A percentile compares a stretch with the other conserved stretches of the same genome.
These are phyloP conservation scores for Hansfordia pulvinata DNA, from an alignment of 2,329 filamentous ascomycete genomes.

Conservation along the genomic window DNA sequence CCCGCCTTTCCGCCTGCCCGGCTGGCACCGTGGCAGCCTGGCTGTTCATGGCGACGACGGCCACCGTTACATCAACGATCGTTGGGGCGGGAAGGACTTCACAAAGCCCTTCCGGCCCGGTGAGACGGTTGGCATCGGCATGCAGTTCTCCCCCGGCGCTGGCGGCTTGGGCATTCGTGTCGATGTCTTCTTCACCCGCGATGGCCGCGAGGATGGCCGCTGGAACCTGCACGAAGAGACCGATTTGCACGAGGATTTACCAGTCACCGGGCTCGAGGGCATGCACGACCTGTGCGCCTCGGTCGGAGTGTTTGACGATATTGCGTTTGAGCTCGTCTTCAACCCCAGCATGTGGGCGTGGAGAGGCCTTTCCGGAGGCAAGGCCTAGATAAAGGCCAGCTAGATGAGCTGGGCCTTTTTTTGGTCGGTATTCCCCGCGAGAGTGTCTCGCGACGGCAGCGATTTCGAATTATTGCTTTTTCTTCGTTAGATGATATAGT, in stretches of 20 bases:
- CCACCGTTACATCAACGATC: constrained; percentile 61
- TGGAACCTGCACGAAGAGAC: constrained; percentile 69
- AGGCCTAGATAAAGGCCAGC: too few relatives aligned
- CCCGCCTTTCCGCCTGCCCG: constrained; percentile 63
- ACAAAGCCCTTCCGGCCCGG: constrained; percentile 47
- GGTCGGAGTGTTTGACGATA: constrained; percentile 56
- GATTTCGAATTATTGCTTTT: too few relatives aligned
- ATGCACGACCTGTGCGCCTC: constrained; percentile 58
- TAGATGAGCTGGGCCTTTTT: too few relatives aligned
- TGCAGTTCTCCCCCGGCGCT: constrained; percentile 37
- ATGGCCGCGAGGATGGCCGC: constrained; percentile 42
- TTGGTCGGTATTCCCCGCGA: too few relatives aligned
- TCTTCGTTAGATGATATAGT: too few relatives aligned
- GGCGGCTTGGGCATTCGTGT: constrained; percentile 27
- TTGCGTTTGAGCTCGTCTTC: constrained; percentile 55
- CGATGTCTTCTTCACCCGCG: constrained; percentile 56
- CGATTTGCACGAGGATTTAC: constrained; percentile 46
- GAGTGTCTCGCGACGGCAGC: too few relatives aligned
- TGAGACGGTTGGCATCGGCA: constrained; percentile 59
- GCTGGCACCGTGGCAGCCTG: constrained; percentile 65
- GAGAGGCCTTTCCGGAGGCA: too few relatives aligned
- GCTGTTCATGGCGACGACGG: constrained; percentile 75
- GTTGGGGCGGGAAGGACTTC: constrained; percentile 59
- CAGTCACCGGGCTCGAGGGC: constrained; percentile 55
- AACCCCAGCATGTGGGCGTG: constrained; percentile 46